Percentiles rank a stretch among this genome's conserved stretches.
These are phyloP conservation scores for Apophysomyces elegans DNA, from an alignment of 371 early-diverging fungal genomes.

Conservation along the genomic window DNA sequence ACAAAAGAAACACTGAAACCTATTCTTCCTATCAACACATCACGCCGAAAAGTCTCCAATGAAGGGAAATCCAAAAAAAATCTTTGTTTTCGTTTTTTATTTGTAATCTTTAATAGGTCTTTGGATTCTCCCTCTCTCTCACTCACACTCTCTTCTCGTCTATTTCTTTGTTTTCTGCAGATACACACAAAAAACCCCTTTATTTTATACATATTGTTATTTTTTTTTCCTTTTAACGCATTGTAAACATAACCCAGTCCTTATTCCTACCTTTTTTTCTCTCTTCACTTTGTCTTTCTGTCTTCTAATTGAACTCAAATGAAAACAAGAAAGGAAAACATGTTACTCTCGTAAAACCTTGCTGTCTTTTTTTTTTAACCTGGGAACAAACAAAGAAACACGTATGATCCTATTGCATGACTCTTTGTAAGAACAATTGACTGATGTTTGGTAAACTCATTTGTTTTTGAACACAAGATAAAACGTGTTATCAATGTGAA, in stretches of 20 bases:
- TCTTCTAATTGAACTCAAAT: not conserved
- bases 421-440: too few relatives aligned
- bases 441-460: too few relatives aligned
- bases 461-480: too few relatives aligned
- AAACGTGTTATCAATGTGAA: too few relatives aligned
- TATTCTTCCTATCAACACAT: not conserved
- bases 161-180: not conserved
- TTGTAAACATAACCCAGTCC: too few relatives aligned
- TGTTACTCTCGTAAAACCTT: not conserved
- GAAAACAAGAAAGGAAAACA: not conserved
- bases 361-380: not conserved
- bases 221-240: too few relatives aligned
- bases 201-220: too few relatives aligned
- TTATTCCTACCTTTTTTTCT: not conserved
- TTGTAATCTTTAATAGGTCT: not conserved
- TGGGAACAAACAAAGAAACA: too few relatives aligned
- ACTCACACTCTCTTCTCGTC: not conserved
- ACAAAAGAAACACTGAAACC: too few relatives aligned
- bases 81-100: conserved; percentile 1
- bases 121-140: not conserved
- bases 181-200: too few relatives aligned
- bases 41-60: not conserved
- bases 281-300: conserved; percentile 1
- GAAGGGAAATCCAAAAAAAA: not conserved
- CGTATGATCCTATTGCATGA: too few relatives aligned